Evolutionary conservation across 208 protist species (phyloP), one percentile per base, ranked within the genome.

Genomic region (Leishmania martiniquensis): DNA sequence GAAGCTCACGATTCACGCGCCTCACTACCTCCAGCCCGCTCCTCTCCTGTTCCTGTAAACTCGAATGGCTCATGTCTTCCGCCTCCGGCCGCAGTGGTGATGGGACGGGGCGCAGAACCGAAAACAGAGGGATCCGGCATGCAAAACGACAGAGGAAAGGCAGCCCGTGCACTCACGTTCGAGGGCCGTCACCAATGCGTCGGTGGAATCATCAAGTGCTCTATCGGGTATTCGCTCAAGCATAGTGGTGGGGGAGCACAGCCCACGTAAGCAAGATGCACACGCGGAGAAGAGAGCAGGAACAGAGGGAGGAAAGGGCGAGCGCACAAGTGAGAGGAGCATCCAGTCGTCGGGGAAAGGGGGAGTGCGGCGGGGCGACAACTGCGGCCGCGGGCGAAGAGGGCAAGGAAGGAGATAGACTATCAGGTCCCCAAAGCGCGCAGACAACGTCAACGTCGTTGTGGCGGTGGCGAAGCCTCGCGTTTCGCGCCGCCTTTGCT

Each of bases 1-100:
- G 77, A 5, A 86, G 63, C 65, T 88, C 76, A 20, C 34, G 29
- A 47, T 82, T 80, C 25, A 82, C 12, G 6, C 78, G 70, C 1
- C 55, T 62, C 0, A 77, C 34, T 47, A 77, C 68, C 5, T 62
- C 65, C 2, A 32, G 47, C 34, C 63, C 76, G 0, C 37, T 59
- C 5, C 55, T 45, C 22, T 52, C 73, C 9, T 3, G 44, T 25
- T 1, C 13, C 5, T 71, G 34, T 5, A 42, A 67, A 54, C 62
- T 52, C 7, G n/a, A 69, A 44, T 37, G 45, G 32, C n/a, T n/a
- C 32, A 62, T 54, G 45, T 25, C 13, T 51, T 17, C 1, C 7
- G 22, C 65, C 9, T 44, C 29, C 13, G 9, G 13, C n/a, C n/a
- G n/a, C n/a, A n/a, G n/a, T n/a, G n/a, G n/a, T n/a, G n/a, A n/a